Evolutionary conservation across 148 eudicot species (phyloP), one percentile per base, ranked within the genome.

Genomic region (Spergularia marina): DNA sequence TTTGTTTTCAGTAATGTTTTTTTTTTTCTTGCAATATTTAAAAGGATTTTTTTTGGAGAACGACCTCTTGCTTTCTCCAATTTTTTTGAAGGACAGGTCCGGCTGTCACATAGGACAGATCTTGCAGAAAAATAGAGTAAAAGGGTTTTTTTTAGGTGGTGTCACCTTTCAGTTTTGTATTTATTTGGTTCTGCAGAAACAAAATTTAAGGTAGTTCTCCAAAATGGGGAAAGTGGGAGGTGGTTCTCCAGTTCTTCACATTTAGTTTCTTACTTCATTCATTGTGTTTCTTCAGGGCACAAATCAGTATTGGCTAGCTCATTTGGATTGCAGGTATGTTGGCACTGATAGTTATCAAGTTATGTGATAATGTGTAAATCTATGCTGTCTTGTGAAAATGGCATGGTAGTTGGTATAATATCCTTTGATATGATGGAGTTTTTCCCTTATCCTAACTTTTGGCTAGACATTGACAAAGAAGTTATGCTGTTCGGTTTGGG

Each of bases 281-380:
- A 17, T 44, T 56, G 54, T 73, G 64, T 60, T 70, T 80, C 25
- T 72, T 76, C 84, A 86, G 98, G 87, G 75, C 15, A 41, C 73
- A 75, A 81, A 54, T 16, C 70, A 74, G 84, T 76, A 70, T 77
- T 82, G 72, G 55, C 80, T 51, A 34, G 68, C 81, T 77, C 64
- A 68, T 88, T 88, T 61, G 41, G 36, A 17, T 79, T 84, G 72
- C 86, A 89, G 94, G 94, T 89, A 73, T 65, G 86, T 39, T 56
- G 47, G 25, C 49, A 52, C 40, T 41, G 10, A 55, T 53, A 39
- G 41, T 53, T 62, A 6, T 30, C 36, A 30, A 30, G 36, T 34
- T 39, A 53, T 34, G 20, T 39, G 13, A 2, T 34, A 13, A 10
- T 58, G 47, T 23, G 58, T 11, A 15, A 21, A 61, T 47, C 52